Evolutionary conservation across 2,329 filamentous ascomycete genomes (phyloP).

Genomic region (Lecanoromycetidae sp.): DNA sequence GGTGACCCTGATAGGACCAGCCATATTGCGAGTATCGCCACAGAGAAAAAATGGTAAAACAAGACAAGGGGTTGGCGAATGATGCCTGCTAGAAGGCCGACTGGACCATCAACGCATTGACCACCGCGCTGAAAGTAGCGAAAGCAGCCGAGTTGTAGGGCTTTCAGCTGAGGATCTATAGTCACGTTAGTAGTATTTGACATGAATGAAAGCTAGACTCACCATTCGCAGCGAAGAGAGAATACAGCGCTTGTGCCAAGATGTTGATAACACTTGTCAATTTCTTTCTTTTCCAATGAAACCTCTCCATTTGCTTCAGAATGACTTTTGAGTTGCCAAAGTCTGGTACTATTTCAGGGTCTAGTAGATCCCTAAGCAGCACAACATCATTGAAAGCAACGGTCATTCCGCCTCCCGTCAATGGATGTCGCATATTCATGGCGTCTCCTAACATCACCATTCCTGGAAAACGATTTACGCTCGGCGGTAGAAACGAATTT

Average conservation of each 20-base stretch:
- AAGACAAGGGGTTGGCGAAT: constrained; percentile 65
- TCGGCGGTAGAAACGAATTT: constrained; percentile 81
- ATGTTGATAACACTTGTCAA: constrained; percentile 89
- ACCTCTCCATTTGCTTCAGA: constrained; percentile 53
- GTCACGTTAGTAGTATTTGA: constrained; percentile 9
- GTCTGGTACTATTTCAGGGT: constrained; percentile 54
- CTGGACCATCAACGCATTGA: constrained; percentile 63
- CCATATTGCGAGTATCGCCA: constrained; percentile 82
- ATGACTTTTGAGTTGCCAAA: constrained; percentile 58
- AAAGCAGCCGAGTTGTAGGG: constrained; percentile 84
- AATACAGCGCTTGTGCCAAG: constrained; percentile 87
- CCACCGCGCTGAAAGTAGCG: constrained; percentile 70
- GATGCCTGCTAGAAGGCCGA: constrained; percentile 69
- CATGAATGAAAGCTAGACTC: constrained; percentile 15
- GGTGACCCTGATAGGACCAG: constrained; percentile 42
- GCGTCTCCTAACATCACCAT: constrained; percentile 82
- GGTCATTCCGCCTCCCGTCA: constrained; percentile 96
- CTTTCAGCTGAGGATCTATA: constrained; percentile 55
- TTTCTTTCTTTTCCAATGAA: constrained; percentile 80
- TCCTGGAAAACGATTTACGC: constrained; percentile 57
- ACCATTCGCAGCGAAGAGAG: constrained; percentile 74
- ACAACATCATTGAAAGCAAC: constrained; percentile 90
- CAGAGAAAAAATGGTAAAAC: constrained; percentile 86
- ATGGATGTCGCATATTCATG: constrained; percentile 97
- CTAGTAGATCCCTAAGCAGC: constrained; percentile 60